These are phyloP conservation scores for Scleromitrula shiraiana DNA, from an alignment of 2,329 filamentous ascomycete species.

Conservation along the genomic window DNA sequence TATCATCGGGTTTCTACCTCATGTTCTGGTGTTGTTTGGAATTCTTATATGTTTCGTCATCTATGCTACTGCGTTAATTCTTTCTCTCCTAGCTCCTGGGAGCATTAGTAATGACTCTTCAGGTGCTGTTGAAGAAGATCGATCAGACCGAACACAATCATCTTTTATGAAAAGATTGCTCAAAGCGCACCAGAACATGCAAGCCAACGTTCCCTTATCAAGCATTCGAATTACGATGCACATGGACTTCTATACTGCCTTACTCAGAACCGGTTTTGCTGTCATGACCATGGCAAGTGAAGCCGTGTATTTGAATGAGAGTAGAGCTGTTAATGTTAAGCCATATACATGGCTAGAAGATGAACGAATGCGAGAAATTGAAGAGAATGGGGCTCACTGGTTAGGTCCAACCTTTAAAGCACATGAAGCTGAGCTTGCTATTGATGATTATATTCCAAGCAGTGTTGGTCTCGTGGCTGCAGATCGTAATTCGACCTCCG, in stretches of 20 bases:
- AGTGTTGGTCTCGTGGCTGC: conserved; percentile 26
- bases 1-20: conserved; percentile 89
- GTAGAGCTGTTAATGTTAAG: conserved; percentile 63
- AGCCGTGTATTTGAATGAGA: conserved; percentile 92
- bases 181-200: conserved; percentile 78
- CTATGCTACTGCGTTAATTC: conserved; percentile 65
- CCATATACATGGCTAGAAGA: conserved; percentile 87
- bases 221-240: conserved; percentile 73
- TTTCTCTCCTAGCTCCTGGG: conserved; percentile 58
- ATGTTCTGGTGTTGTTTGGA: conserved; percentile 76
- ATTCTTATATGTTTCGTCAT: conserved; percentile 70
- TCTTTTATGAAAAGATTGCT: conserved; percentile 53
- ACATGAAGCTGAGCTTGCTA: conserved; percentile 19
- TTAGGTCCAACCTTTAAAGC: conserved; percentile 27
- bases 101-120: conserved; percentile 13
- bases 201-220: conserved; percentile 80
- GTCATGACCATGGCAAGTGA: conserved; percentile 90
- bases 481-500: conserved; percentile 26
- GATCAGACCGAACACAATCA: conserved; percentile 24
- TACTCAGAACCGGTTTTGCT: conserved; percentile 79
- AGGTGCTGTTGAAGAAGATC: conserved; percentile 32
- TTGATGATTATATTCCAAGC: conserved; percentile 15
- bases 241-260: conserved; percentile 92
- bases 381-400: conserved; percentile 37
- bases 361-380: conserved; percentile 70